Conservation (phyloP, 495 filamentous ascomycete species). For the Penicillium ochrochloron region DNA sequence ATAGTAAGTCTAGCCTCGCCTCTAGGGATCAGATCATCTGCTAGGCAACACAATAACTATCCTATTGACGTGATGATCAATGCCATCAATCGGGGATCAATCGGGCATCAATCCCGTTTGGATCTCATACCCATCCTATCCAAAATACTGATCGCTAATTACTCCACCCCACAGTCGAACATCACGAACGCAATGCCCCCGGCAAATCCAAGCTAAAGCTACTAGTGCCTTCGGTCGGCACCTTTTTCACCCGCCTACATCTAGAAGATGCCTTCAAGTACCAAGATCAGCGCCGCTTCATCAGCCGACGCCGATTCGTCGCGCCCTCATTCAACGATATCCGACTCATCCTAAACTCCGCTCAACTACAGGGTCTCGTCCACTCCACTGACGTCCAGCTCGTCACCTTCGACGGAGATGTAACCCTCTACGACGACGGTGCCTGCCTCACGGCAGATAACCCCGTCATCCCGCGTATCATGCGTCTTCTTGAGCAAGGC, state of each 20-base stretch:
- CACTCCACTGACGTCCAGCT: slow-evolving; percentile 66
- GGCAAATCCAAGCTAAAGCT: slow-evolving; percentile 87
- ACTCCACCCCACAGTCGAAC: slow-evolving; percentile 55
- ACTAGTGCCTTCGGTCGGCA: slow-evolving; percentile 85
- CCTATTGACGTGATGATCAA: not conserved
- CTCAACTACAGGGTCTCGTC: slow-evolving; percentile 86
- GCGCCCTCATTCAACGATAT: slow-evolving; percentile 98
- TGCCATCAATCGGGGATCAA: not conserved
- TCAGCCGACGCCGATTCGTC: slow-evolving; percentile 91
- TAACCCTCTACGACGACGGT: slow-evolving; percentile 96
- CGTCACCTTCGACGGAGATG: slow-evolving; percentile 96
- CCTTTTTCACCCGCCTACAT: slow-evolving; percentile 86
- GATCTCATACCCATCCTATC: not conserved
- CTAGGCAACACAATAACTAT: slow-evolving; percentile 3
- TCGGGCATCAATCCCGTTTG: not conserved
- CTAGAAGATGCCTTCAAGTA: slow-evolving; percentile 89
- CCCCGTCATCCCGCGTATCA: slow-evolving; percentile 77
- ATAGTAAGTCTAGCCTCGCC: slow-evolving; percentile 62
- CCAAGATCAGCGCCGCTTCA: slow-evolving; percentile 82
- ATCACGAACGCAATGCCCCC: slow-evolving; percentile 65
- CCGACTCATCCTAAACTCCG: slow-evolving; percentile 88
- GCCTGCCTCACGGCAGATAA: slow-evolving; percentile 71
- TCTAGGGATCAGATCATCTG: not conserved
- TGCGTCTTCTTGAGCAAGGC: slow-evolving; percentile 63
- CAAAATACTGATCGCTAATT: not conserved